These are phyloP conservation scores for Hymenoscyphus scutula DNA, from an alignment of 2,329 filamentous ascomycete species.

Conservation along the genomic window DNA sequence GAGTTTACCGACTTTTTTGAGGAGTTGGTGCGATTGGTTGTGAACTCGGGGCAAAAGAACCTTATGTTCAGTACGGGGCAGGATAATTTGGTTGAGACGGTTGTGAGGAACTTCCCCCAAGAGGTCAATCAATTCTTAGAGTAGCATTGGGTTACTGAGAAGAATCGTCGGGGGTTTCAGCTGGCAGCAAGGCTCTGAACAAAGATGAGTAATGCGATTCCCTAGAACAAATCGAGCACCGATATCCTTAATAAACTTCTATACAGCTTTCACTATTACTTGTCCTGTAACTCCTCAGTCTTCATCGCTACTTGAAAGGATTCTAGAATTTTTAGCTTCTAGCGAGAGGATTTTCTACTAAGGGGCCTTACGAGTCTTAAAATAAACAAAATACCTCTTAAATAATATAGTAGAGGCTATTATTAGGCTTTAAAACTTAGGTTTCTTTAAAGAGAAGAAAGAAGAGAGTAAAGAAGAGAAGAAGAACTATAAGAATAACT, in stretches of 20 bases:
- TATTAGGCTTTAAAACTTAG: no score
- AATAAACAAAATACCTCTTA: no score
- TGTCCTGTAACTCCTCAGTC: not conserved
- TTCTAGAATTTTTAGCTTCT: no score
- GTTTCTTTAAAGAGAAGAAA: no score
- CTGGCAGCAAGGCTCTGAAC: not conserved
- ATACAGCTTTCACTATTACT: not conserved
- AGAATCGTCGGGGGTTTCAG: not conserved
- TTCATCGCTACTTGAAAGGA: not conserved
- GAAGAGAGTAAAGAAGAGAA: no score
- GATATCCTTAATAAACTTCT: not conserved
- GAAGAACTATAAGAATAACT: no score
- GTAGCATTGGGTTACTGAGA: no score
- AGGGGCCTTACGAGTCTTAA: no score
- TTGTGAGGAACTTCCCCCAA: conserved; percentile 13
- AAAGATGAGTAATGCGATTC: not conserved
- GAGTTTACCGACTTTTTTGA: conserved; percentile 17
- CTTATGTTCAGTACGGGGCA: conserved; percentile 14
- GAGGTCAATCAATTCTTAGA: no score
- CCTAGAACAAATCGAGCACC: no score
- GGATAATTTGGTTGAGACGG: conserved; percentile 16
- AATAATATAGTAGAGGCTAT: no score
- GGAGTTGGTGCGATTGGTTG: not conserved
- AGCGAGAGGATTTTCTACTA: no score
- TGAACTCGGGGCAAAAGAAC: conserved; percentile 1